Evolutionary conservation across 345 rosid species (phyloP), one percentile per base, ranked within the genome.

Genomic region (Laguncularia racemosa): DNA sequence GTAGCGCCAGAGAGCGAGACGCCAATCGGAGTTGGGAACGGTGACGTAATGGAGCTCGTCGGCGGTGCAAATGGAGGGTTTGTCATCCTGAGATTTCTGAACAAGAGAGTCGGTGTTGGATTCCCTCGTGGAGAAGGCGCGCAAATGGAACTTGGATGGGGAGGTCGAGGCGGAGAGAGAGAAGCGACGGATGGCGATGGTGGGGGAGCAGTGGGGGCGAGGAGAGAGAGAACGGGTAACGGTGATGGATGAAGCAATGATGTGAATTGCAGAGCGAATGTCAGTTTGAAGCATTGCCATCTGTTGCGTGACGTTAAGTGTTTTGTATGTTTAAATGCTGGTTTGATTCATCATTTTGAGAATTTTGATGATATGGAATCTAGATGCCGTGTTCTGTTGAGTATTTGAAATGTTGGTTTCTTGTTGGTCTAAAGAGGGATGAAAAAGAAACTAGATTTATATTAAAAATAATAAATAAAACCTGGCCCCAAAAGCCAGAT

Each of bases 1-100:
- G 72, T 93, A 89, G 56, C 95, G 89, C 96, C 99, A 89, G 71
- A 93, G 95, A 51, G 97, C 91, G 49, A 79, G 77, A 45, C 84
- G 83, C 96, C 99, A 89, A 17, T 80, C 88, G 46, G 91, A 81
- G 55, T 86, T 73, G 10, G 81, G 65, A 47, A 87, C 81, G 44
- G 88, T 50, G 48, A 81, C 95, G 56, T 81, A 85, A 76, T 89
- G 97, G 47, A 92, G 91, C 70, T 92, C 98, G 56, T 92, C 98
- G 50, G 98, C 96, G 55, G 95, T 84, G 59, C 88, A 92, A 15
- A 74, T 58, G 13, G 88, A 33, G 12, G 96, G 99, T 68, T 86
- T 92, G 26, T 33, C 40, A 33, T 81, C 76, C 6, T 69, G 61
- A 50, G 64, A 10, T 40, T 63, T 72, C 50, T 44, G 16, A n/a